Conservation (phyloP, 495 filamentous ascomycete species). For the Pseudoneurospora amorphoporcata region DNA sequence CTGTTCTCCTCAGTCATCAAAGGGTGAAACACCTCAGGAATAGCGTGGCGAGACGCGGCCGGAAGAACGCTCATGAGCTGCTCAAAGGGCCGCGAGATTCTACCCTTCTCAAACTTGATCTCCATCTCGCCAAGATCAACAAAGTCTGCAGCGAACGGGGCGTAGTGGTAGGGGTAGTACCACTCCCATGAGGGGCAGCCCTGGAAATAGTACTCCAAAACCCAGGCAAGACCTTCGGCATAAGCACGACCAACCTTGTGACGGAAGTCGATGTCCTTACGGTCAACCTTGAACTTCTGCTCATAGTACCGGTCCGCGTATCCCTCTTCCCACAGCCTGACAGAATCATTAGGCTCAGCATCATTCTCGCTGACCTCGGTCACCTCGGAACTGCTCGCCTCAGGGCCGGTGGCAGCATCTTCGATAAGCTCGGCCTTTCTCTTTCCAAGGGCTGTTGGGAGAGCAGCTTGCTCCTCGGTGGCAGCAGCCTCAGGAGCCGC, state of each 20-base stretch:
- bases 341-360: slow-evolving; percentile 62
- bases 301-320: slow-evolving; percentile 96
- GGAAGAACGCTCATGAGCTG: slow-evolving; percentile 98
- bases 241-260: slow-evolving; percentile 88
- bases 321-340: slow-evolving; percentile 88
- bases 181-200: slow-evolving; percentile 97
- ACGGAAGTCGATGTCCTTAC: slow-evolving; percentile 74
- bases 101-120: slow-evolving; percentile 76
- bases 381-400: slow-evolving; percentile 31
- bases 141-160: slow-evolving; percentile 94
- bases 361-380: slow-evolving; percentile 30
- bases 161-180: slow-evolving; percentile 99
- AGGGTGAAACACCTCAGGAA: slow-evolving; percentile 74
- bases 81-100: slow-evolving; percentile 84
- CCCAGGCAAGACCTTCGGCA: slow-evolving; percentile 96
- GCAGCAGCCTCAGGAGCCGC: slow-evolving; percentile 8
- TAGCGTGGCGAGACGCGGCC: slow-evolving; percentile 80
- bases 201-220: slow-evolving; percentile 96
- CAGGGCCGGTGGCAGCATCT: slow-evolving; percentile 41
- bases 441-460: slow-evolving; percentile 39
- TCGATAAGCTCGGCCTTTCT: slow-evolving; percentile 51
- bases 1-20: slow-evolving; percentile 82
- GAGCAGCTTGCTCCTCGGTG: slow-evolving; percentile 11
- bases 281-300: slow-evolving; percentile 86
- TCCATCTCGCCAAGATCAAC: slow-evolving; percentile 69